Percentiles rank a stretch among this genome's conserved stretches.
Conservation (phyloP, 345 rosid species). For the Erucastrum elatum region DNA sequence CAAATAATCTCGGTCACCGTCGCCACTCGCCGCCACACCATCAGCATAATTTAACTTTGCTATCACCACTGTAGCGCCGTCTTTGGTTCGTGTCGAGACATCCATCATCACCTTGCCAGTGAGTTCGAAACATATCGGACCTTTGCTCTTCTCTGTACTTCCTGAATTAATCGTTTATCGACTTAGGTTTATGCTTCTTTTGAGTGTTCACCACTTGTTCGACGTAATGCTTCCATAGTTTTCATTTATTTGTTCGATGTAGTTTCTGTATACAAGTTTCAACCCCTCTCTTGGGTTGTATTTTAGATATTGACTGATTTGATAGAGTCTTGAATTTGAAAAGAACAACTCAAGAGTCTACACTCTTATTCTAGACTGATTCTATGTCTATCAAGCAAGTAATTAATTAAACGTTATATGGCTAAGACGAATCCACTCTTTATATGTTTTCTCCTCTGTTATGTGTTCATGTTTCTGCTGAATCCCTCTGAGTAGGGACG, state of each 20-base stretch:
- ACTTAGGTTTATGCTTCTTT: neutral
- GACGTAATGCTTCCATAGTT: slow-evolving; percentile 14
- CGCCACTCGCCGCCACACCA: neutral
- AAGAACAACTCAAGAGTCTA: neutral
- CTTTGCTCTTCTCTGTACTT: neutral
- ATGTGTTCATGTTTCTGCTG: neutral
- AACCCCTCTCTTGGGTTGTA: neutral
- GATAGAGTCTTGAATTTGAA: neutral
- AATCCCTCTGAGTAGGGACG: neutral
- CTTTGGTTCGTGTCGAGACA: neutral
- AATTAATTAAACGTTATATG: neutral
- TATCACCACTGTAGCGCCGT: neutral
- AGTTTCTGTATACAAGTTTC: neutral
- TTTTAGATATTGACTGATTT: neutral
- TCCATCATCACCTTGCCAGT: neutral
- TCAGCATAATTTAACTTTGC: neutral
- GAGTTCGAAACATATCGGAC: neutral
- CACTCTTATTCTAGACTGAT: neutral
- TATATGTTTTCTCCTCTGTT: neutral
- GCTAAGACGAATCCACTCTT: neutral
- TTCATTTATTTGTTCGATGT: neutral
- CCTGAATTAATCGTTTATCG: neutral
- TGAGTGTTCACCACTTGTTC: slow-evolving; percentile 15
- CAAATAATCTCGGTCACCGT: neutral
- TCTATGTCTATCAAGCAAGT: neutral